Evolutionary conservation across 257 asterid species (phyloP).

Genomic region (Schizonepeta tenuifolia): DNA sequence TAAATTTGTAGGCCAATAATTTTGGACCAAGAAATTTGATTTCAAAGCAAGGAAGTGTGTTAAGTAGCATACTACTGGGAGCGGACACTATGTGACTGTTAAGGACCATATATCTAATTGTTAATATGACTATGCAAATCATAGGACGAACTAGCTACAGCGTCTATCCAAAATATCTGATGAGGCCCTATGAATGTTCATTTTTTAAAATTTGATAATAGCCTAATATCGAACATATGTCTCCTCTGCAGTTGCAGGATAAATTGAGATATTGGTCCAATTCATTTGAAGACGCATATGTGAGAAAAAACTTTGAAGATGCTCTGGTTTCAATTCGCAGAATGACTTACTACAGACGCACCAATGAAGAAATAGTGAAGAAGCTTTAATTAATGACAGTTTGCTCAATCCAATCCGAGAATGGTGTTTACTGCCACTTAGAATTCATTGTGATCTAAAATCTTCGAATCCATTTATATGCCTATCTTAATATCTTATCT

Average conservation of each 20-base stretch:
- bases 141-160: not conserved
- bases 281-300: conserved; percentile 66
- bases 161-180: not conserved
- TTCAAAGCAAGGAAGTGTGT: not conserved
- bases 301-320: conserved; percentile 53
- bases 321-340: conserved; percentile 68
- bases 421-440: not conserved
- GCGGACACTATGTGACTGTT: too few species aligned
- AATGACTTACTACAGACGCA: conserved; percentile 88
- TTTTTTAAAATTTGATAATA: not conserved
- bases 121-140: too few species aligned
- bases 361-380: conserved; percentile 80
- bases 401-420: not conserved
- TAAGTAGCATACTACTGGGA: not conserved
- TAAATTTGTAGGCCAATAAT: not conserved
- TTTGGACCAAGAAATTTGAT: not conserved
- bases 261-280: conserved; percentile 60
- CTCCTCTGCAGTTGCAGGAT: conserved; percentile 56
- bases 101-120: too few species aligned
- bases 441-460: not conserved
- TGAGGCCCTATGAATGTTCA: not conserved
- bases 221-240: not conserved
- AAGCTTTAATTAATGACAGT: conserved; percentile 62
- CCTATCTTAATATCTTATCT: too few species aligned
- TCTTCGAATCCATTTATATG: too few species aligned